phyloP scores from a whole-genome alignment of 2,329 filamentous ascomycete genomes.

The Paecilomyces sp. region DNA sequence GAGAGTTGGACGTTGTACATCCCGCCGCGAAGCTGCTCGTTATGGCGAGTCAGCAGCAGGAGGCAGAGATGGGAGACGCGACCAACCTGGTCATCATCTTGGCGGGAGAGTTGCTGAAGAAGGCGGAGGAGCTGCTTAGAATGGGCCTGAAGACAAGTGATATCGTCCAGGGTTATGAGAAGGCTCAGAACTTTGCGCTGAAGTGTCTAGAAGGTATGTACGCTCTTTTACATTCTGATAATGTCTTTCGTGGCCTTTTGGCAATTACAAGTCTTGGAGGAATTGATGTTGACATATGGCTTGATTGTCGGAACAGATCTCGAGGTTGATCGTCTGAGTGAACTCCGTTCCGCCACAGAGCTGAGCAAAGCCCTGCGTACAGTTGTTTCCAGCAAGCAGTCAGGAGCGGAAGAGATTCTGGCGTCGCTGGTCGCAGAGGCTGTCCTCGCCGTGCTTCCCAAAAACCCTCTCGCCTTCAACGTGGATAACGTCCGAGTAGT shows the following conservation, averaged over 20 bases:
- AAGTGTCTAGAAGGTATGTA: slow-evolving; percentile 65
- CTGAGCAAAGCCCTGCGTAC: slow-evolving; percentile 93
- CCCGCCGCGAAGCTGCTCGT: slow-evolving; percentile 95
- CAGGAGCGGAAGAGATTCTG: slow-evolving; percentile 82
- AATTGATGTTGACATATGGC: slow-evolving; percentile 5
- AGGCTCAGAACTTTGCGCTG: slow-evolving; percentile 81
- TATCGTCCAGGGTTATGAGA: slow-evolving; percentile 92
- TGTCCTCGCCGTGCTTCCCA: slow-evolving; percentile 80
- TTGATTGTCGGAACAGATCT: slow-evolving; percentile 50
- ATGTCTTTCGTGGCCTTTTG: background rate
- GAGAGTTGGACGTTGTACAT: slow-evolving; percentile 96
- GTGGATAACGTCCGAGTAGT: slow-evolving; percentile 98
- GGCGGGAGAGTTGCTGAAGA: slow-evolving; percentile 89
- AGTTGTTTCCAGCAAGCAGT: slow-evolving; percentile 94
- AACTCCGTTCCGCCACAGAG: slow-evolving; percentile 72
- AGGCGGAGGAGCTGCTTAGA: slow-evolving; percentile 91
- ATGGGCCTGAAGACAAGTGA: slow-evolving; percentile 99
- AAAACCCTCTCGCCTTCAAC: slow-evolving; percentile 94
- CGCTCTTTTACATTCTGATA: background rate
- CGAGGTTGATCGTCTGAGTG: slow-evolving; percentile 80
- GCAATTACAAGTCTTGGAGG: background rate
- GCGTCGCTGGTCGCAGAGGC: slow-evolving; percentile 80
- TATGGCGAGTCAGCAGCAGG: slow-evolving; percentile 98
- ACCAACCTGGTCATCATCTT: slow-evolving; percentile 96
- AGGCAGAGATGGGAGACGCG: slow-evolving; percentile 97